Evolutionary conservation across 2,329 filamentous ascomycete genomes (phyloP), one percentile per base, ranked within the genome.

Genomic region (Macrophomina tecta): DNA sequence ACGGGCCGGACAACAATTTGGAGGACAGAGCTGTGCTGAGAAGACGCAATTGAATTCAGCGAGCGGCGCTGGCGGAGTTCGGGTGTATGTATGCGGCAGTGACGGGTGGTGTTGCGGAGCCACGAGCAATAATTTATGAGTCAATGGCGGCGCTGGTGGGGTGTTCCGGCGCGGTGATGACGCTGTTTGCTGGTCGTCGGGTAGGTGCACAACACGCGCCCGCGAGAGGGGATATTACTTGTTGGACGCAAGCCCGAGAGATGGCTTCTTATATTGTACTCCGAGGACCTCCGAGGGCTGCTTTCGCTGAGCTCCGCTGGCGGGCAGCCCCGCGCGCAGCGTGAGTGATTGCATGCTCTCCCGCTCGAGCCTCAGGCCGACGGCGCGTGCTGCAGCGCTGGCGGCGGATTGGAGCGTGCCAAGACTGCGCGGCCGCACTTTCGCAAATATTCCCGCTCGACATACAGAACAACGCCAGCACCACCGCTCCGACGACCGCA

Each of bases 341-440:
- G 9, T 49, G 18, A n/a, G 40, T 14, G 4, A 32, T 28, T 11
- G 52, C 32, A 48, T 30, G 28, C 40, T 48, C 34, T 61, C 56
- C 28, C 56, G 58, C 52, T 46, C 28, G 56, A 46, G 56, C 56
- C 56, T 61, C 42, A 48, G 42, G 42, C 56, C 58, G 58, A n/a
- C 58, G 58, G 58, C 58, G 58, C 58, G 55, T 34, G 55, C 42
- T 45, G 42, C 58, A 62, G 58, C 28, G 58, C 56, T 32, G 46
- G 30, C 30, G 62, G 62, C 51, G 62, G 62, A 65, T 46, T 28
- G 40, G 30, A 55, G 62, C 51, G 63, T 52, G 63, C 63, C 63
- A 65, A 65, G 63, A 58, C 28, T 58, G 32, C 42, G 40, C 63
- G 32, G 63, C 63, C 63, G 52, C 63, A 65, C 63, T 64, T 64